phyloP scores from a whole-genome alignment of 257 asterid species.

The Solanum bulbocastanum region DNA sequence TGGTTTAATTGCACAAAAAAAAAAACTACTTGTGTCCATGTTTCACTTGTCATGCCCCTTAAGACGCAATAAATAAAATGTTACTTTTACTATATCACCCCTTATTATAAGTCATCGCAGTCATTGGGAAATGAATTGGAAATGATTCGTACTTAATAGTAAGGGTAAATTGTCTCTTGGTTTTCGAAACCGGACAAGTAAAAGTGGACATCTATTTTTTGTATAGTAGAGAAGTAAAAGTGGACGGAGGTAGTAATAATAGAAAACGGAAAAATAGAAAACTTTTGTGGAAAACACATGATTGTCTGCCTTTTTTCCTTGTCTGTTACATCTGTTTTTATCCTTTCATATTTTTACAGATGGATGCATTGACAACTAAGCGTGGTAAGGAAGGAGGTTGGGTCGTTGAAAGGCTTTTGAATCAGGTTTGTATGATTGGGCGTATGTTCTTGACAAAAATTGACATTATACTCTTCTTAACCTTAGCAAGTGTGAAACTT shows the following conservation, averaged over 20 bases:
- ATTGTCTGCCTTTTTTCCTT: not conserved
- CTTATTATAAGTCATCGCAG: not conserved
- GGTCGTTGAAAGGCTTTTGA: slow-evolving; percentile 71
- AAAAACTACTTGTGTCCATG: not conserved
- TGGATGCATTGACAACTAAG: slow-evolving; percentile 69
- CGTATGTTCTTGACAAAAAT: not conserved
- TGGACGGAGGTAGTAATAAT: not conserved
- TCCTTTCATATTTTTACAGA: slow-evolving; percentile 22
- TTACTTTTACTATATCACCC: not conserved
- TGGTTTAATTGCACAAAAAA: not conserved
- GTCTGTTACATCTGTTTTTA: not conserved
- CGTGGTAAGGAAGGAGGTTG: slow-evolving; percentile 78
- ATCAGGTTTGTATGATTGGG: slow-evolving; percentile 34
- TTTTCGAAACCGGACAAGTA: not conserved
- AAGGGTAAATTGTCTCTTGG: not conserved
- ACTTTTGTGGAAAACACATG: not conserved
- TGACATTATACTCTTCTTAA: not conserved
- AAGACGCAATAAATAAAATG: not conserved
- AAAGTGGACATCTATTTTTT: not conserved
- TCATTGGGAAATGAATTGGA: not conserved
- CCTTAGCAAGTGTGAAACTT: not conserved
- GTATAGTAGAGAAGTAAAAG: not conserved
- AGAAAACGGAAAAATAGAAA: not conserved
- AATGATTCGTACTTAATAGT: not conserved
- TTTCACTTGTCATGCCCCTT: not conserved